phyloP scores from a whole-genome alignment of 148 eudicot genomes.

The Chenopodium suecicum region DNA sequence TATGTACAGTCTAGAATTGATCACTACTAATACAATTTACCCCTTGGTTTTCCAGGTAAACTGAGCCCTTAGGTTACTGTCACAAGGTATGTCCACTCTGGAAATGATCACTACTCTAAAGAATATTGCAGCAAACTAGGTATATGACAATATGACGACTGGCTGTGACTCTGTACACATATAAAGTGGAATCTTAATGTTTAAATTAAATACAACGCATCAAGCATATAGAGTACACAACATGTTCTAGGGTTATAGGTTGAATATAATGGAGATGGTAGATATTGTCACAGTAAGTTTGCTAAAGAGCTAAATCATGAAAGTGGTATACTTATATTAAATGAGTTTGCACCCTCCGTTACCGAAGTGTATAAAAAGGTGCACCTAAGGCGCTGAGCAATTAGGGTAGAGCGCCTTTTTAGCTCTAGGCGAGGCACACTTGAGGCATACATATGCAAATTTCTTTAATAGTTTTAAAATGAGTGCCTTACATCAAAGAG shows the following conservation, averaged over 20 bases:
- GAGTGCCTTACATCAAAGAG: too few species aligned
- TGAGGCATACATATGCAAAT: too few species aligned
- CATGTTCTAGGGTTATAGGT: neutral
- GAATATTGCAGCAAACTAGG: too few species aligned
- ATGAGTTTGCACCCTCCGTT: neutral
- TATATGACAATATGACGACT: neutral
- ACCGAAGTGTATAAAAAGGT: too few species aligned
- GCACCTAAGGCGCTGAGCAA: too few species aligned
- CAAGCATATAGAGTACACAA: neutral
- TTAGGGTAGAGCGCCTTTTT: too few species aligned
- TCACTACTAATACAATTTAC: too few species aligned
- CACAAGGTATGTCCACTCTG: neutral
- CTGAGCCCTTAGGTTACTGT: neutral
- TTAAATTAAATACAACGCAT: neutral
- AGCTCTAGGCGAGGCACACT: too few species aligned
- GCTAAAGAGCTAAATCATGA: neutral
- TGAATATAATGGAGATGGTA: neutral
- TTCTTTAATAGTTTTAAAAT: too few species aligned
- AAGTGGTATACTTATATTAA: too few species aligned
- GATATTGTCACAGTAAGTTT: neutral
- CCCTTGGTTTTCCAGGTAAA: neutral
- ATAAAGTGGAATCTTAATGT: neutral
- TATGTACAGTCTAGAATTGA: too few species aligned
- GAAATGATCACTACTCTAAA: neutral
- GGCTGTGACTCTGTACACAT: neutral